These are phyloP conservation scores for Quercus phellos DNA, from an alignment of 331 rosid genomes.

Conservation along the genomic window DNA sequence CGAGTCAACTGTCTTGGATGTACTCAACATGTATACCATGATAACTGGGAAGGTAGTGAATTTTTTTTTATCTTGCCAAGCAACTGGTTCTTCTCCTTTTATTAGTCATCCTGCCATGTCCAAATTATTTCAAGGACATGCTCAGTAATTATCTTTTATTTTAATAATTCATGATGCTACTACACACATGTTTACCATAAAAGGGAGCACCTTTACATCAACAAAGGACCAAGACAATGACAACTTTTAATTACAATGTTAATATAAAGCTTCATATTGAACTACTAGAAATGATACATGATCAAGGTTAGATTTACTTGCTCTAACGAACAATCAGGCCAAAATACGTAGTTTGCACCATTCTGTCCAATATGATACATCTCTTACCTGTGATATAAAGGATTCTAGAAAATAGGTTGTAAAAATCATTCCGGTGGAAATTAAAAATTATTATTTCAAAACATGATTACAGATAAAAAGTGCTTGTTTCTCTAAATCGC, in stretches of 20 bases:
- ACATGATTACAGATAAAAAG: background rate
- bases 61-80: background rate
- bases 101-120: background rate
- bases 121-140: background rate
- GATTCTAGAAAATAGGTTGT: too few species aligned
- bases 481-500: background rate
- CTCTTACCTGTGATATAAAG: too few species aligned
- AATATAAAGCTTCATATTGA: background rate
- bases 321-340: background rate
- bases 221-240: background rate
- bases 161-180: background rate
- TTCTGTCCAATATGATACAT: too few species aligned
- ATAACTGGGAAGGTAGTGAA: constrained; percentile 86
- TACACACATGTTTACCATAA: background rate
- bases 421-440: background rate
- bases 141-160: background rate
- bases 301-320: too few species aligned
- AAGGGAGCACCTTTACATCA: background rate
- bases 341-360: background rate
- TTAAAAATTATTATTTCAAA: background rate
- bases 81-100: background rate
- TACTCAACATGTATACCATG: constrained; percentile 91
- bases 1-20: constrained; percentile 84
- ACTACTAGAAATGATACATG: too few species aligned
- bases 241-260: background rate